These are phyloP conservation scores for Venturia nashicola DNA, from an alignment of 2,329 filamentous ascomycete species.

Conservation along the genomic window DNA sequence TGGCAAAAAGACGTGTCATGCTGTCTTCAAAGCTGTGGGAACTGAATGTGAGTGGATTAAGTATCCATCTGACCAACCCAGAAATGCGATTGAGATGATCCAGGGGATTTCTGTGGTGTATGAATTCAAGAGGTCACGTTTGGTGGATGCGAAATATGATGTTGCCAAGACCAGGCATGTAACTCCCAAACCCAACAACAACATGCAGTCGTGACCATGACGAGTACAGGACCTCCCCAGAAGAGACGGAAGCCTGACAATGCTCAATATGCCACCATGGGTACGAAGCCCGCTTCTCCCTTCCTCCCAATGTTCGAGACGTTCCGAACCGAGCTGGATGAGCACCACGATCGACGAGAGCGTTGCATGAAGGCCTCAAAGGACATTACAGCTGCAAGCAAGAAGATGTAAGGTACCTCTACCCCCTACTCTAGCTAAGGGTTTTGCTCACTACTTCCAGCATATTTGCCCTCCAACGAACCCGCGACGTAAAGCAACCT, in stretches of 20 bases:
- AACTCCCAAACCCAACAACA: neutral
- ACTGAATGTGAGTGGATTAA: neutral
- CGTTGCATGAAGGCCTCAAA: conserved; percentile 80
- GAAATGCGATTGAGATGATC: neutral
- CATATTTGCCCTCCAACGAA: conserved; percentile 72
- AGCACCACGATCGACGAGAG: conserved; percentile 88
- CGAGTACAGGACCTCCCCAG: conserved; percentile 8
- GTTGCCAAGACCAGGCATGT: neutral
- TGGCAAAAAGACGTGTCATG: neutral
- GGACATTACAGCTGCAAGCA: conserved; percentile 87
- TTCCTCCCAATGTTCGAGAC: conserved; percentile 64
- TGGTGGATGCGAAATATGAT: neutral
- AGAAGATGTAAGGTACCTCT: conserved; percentile 66
- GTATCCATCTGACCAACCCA: neutral
- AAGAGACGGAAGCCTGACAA: conserved; percentile 11
- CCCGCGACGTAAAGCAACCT: conserved; percentile 45
- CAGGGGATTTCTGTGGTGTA: neutral
- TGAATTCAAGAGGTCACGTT: neutral
- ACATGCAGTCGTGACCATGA: neutral
- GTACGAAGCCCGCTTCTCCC: conserved; percentile 20
- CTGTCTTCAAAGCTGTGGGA: neutral
- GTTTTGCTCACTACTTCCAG: conserved; percentile 27
- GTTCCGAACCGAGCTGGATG: conserved; percentile 80
- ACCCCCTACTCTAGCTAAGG: neutral
- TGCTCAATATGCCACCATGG: neutral